These are phyloP conservation scores for Blastobotrys persicus DNA, from an alignment of 1,139 yeast genomes.

Conservation along the genomic window DNA sequence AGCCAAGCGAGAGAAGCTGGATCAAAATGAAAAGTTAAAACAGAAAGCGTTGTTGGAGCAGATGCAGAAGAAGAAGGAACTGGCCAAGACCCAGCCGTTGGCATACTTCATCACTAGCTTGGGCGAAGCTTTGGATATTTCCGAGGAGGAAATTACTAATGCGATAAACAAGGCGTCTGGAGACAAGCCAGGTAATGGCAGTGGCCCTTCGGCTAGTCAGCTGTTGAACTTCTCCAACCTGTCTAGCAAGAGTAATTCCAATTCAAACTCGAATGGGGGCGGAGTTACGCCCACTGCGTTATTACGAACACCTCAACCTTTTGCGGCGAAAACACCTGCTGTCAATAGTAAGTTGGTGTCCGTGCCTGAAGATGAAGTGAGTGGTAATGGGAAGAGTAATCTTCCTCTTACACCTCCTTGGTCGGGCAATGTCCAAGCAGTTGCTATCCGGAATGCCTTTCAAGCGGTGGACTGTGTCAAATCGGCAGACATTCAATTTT, in stretches of 20 bases:
- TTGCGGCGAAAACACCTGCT: conserved; percentile 27
- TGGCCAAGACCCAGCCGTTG: conserved; percentile 30
- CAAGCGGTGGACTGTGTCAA: conserved; percentile 30
- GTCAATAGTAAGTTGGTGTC: conserved; percentile 15
- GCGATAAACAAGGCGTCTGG: conserved; percentile 15
- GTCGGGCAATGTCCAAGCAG: conserved; percentile 32
- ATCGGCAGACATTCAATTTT: conserved; percentile 28
- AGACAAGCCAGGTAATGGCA: conserved; percentile 8
- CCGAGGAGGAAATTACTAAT: conserved; percentile 27
- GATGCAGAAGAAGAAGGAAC: conserved; percentile 27
- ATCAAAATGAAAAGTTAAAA: conserved; percentile 23
- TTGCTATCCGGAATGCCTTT: conserved; percentile 30
- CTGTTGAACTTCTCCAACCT: conserved; percentile 2
- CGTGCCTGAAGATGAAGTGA: conserved; percentile 23
- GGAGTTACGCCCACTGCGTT: conserved; percentile 30
- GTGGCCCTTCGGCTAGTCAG: conserved; percentile 3
- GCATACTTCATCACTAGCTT: conserved; percentile 31
- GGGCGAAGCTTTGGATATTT: conserved; percentile 32
- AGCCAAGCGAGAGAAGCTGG: conserved; percentile 29
- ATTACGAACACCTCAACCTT: conserved; percentile 31
- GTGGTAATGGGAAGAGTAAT: conserved; percentile 10
- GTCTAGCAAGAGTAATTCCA: conserved; percentile 9
- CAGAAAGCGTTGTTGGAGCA: conserved; percentile 23
- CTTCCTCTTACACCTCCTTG: conserved; percentile 26
- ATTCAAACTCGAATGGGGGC: conserved; percentile 1